Evolutionary conservation across 2,329 filamentous ascomycete species (phyloP), one percentile per base, ranked within the genome.

Genomic region (Rachicladosporium sp.): DNA sequence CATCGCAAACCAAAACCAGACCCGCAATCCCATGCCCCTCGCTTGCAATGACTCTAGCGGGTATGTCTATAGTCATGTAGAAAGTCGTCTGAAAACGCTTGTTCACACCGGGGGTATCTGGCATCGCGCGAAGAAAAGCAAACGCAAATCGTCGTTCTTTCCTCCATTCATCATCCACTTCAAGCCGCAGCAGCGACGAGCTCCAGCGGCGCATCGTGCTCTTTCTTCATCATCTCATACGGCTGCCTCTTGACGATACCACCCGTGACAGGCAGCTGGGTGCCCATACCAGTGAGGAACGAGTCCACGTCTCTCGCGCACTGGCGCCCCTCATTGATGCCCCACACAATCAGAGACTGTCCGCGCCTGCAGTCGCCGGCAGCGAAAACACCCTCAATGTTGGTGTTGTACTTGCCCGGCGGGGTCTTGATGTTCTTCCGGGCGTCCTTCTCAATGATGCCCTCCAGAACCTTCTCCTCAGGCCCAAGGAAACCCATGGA

Each of bases 401-500:
- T 95, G 56, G 89, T 95, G 55, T 74, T 74, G 65, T 95, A 95
- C 58, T 88, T 80, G 51, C 87, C 87, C 38, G 81, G 72, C 23
- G 86, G 71, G 7, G 89, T 95, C 79, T 95, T 95, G 67, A 95
- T 80, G 62, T 95, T 96, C 76, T 93, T 94, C 56, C 89, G 80
- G 38, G 76, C 73, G 59, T 96, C 89, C 62, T 87, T 87, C 66
- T 95, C 88, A 47, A 96, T 80, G 31, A 82, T 74, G 11, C 86
- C 80, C 37, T 84, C 86, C 31, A 95, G 73, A 31, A 93, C 78
- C 49, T 85, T 82, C 50, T 84, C 84, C 67, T 96, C 89, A 4
- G 88, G 88, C 7, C 89, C 89, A 47, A 95, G 67, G 80, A 96
- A 96, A 58, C 89, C 89, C 89, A 96, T 95, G 37, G 89, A 93